Conservation (phyloP, 257 asterid genomes). For the Osmanthus fragrans region DNA sequence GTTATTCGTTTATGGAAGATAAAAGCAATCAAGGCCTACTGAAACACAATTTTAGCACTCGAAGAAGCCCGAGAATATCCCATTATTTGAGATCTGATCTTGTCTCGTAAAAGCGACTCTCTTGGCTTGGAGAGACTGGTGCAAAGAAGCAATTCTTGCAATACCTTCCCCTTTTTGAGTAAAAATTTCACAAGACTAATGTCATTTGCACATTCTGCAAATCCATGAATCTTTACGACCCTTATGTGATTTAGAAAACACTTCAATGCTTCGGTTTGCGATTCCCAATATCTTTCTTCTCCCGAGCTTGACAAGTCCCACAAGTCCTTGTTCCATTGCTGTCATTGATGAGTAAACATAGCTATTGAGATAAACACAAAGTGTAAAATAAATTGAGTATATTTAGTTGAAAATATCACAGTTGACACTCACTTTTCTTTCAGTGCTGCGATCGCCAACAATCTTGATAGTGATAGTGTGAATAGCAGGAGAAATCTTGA, state of each 20-base stretch:
- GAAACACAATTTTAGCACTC: constrained; percentile 61
- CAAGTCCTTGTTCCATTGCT: constrained; percentile 68
- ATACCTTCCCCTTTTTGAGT: constrained; percentile 67
- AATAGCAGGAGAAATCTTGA: constrained; percentile 51
- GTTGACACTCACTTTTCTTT: constrained; percentile 50
- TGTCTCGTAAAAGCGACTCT: constrained; percentile 52
- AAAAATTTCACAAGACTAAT: constrained; percentile 65
- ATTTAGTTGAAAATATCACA: no score
- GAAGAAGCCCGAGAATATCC: constrained; percentile 72
- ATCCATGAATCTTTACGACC: constrained; percentile 70
- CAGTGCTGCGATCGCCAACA: constrained; percentile 26
- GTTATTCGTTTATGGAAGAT: no score
- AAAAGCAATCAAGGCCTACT: constrained; percentile 18
- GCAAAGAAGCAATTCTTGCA: constrained; percentile 54
- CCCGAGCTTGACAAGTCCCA: constrained; percentile 58
- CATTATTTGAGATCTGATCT: constrained; percentile 68
- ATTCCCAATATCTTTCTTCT: constrained; percentile 80
- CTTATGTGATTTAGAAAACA: constrained; percentile 61
- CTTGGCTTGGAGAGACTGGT: constrained; percentile 43
- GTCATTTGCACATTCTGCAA: constrained; percentile 57
- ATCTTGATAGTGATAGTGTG: constrained; percentile 63
- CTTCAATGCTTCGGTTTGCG: constrained; percentile 51
- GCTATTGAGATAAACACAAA: background rate
- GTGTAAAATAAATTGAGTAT: no score
- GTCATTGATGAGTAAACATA: background rate